A percentile compares a stretch with the other conserved stretches of the same genome.
Evolutionary conservation across 441 rosid species (phyloP).

Genomic region (Melianthus villosus): DNA sequence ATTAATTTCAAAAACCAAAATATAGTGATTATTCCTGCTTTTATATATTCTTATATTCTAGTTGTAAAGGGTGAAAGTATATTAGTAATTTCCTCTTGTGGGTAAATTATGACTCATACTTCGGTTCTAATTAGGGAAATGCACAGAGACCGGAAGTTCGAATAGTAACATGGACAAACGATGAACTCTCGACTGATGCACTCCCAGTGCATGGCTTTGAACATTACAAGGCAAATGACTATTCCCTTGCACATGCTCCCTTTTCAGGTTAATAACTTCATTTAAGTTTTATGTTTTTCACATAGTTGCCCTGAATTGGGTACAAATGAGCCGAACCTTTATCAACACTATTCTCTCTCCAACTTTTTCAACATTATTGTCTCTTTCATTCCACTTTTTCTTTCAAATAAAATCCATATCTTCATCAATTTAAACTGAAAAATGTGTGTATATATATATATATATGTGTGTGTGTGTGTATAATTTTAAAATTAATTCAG

Average conservation of each 20-base stretch:
- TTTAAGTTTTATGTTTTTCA: conserved; percentile 12
- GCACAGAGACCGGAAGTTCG: conserved; percentile 97
- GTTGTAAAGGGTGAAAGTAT: neutral
- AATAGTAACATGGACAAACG: conserved; percentile 79
- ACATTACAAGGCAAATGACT: conserved; percentile 95
- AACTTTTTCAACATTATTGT: too few species aligned
- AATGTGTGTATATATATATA: too few species aligned
- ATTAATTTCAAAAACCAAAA: neutral
- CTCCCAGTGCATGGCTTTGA: conserved; percentile 92
- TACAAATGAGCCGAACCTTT: too few species aligned
- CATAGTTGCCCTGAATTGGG: too few species aligned
- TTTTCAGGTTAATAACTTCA: conserved; percentile 54
- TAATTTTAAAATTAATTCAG: too few species aligned
- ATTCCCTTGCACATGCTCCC: conserved; percentile 92
- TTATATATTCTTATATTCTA: neutral
- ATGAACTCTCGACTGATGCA: conserved; percentile 95
- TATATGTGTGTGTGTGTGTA: too few species aligned
- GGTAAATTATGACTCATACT: conserved; percentile 2
- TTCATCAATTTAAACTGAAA: too few species aligned
- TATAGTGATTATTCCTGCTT: too few species aligned
- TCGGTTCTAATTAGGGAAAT: conserved; percentile 48
- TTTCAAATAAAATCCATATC: too few species aligned
- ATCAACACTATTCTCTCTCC: too few species aligned
- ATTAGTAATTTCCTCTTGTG: too few species aligned
- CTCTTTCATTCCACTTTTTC: too few species aligned